phyloP scores from a whole-genome alignment of 805 yeast genomes.

The Yamadazyma philogaea region DNA sequence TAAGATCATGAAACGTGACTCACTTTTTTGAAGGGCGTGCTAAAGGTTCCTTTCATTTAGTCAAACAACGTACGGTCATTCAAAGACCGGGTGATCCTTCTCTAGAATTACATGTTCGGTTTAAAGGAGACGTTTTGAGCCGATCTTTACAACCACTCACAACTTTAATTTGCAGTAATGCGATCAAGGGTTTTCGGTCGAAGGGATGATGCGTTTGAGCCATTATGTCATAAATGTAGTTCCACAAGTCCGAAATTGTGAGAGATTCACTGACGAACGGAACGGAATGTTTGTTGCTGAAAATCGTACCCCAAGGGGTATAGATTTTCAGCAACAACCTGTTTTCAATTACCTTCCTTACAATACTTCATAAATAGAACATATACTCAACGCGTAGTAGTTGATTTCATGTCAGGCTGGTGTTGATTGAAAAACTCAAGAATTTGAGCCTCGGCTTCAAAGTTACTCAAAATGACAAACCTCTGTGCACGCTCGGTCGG shows the following conservation, averaged over 20 bases:
- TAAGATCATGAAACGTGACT: background rate
- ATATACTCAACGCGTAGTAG: no score
- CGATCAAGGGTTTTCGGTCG: background rate
- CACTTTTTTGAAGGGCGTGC: no score
- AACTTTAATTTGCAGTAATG: no score
- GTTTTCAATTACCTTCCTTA: no score
- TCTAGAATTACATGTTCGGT: background rate
- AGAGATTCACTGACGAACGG: background rate
- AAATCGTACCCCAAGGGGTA: no score
- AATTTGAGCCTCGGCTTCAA: constrained; percentile 1
- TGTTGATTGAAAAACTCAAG: no score
- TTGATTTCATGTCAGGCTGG: no score
- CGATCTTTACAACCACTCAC: no score
- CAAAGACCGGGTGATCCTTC: background rate
- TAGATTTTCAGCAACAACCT: no score
- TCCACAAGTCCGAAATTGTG: constrained; percentile 7
- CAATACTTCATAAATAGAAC: no score
- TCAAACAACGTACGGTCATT: background rate
- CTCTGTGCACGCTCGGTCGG: background rate
- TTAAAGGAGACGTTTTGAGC: no score
- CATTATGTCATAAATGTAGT: background rate
- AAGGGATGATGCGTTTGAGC: background rate
- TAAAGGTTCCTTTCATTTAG: background rate
- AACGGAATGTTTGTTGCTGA: background rate
- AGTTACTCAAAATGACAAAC: constrained; percentile 6